Percentiles rank a stretch among this genome's conserved stretches.
Conservation (phyloP, 495 filamentous ascomycete genomes). For the Hapsidospora chrysogenum region DNA sequence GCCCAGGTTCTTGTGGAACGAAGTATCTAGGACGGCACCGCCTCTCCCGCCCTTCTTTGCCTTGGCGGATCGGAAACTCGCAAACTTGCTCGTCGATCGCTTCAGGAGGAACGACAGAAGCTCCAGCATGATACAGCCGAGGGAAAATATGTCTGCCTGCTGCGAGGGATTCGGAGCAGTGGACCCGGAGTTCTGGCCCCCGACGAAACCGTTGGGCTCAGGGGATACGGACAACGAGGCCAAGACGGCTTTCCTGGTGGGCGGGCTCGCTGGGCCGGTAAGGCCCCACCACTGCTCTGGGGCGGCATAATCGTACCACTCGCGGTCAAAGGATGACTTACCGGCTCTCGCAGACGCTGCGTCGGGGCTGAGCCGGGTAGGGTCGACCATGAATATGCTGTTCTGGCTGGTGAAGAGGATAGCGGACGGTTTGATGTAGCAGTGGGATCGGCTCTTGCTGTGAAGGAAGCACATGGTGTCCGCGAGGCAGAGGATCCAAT, state of each 20-base stretch:
- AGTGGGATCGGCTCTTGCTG: constrained; percentile 51
- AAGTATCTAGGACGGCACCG: constrained; percentile 53
- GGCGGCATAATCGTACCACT: constrained; percentile 75
- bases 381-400: constrained; percentile 59
- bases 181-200: constrained; percentile 8
- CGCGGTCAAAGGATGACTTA: constrained; percentile 42
- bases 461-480: constrained; percentile 68
- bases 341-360: constrained; percentile 20
- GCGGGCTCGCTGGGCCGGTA: constrained; percentile 8
- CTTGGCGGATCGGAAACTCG: constrained; percentile 52
- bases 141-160: constrained; percentile 59
- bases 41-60: constrained; percentile 49
- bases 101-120: constrained; percentile 58
- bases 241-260: constrained; percentile 14
- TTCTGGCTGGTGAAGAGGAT: constrained; percentile 58
- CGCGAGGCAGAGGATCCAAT: constrained; percentile 78
- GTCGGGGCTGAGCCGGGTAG: constrained; percentile 35
- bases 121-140: constrained; percentile 54
- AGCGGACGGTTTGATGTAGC: constrained; percentile 72
- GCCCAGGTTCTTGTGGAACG: constrained; percentile 66
- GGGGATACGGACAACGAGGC: constrained; percentile 13
- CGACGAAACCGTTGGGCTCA: constrained; percentile 15
- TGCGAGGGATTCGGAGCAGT: constrained; percentile 19
- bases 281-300: constrained; percentile 58
- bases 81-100: constrained; percentile 51